These are phyloP conservation scores for Hyphopichia khmerensis DNA, from an alignment of 1,139 yeast genomes.

Conservation along the genomic window DNA sequence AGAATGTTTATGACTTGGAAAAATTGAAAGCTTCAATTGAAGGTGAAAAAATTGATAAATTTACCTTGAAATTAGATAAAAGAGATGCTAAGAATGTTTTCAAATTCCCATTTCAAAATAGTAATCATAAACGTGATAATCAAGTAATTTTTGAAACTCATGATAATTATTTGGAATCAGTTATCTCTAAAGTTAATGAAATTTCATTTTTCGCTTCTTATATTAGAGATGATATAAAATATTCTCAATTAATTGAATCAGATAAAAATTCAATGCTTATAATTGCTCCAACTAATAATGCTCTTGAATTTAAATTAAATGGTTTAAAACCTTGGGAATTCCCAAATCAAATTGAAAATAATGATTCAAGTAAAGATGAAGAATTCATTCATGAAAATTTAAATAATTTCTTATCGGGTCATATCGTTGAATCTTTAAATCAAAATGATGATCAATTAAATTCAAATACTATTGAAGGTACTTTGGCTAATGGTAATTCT, in stretches of 20 bases:
- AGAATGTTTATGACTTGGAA: slow-evolving; percentile 17
- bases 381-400: slow-evolving; percentile 45
- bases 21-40: slow-evolving; percentile 9
- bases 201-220: slow-evolving; percentile 56
- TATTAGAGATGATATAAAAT: slow-evolving; percentile 49
- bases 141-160: slow-evolving; percentile 1
- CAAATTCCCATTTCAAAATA: background rate
- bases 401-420: slow-evolving; percentile 52
- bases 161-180: slow-evolving; percentile 24
- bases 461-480: slow-evolving; percentile 24
- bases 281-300: slow-evolving; percentile 62
- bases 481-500: slow-evolving; percentile 39
- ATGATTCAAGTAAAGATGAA: slow-evolving; percentile 43
- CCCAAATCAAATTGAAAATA: slow-evolving; percentile 32
- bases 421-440: slow-evolving; percentile 35
- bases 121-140: background rate
- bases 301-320: slow-evolving; percentile 37
- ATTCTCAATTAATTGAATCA: slow-evolving; percentile 42
- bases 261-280: slow-evolving; percentile 40
- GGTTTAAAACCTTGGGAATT: slow-evolving; percentile 68
- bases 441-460: background rate
- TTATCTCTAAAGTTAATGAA: slow-evolving; percentile 42
- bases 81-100: slow-evolving; percentile 15
- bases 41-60: slow-evolving; percentile 8
- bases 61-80: slow-evolving; percentile 2